These are phyloP conservation scores for Saprolegnia diclina DNA, from an alignment of 352 stramenopile genomes.

Conservation along the genomic window DNA sequence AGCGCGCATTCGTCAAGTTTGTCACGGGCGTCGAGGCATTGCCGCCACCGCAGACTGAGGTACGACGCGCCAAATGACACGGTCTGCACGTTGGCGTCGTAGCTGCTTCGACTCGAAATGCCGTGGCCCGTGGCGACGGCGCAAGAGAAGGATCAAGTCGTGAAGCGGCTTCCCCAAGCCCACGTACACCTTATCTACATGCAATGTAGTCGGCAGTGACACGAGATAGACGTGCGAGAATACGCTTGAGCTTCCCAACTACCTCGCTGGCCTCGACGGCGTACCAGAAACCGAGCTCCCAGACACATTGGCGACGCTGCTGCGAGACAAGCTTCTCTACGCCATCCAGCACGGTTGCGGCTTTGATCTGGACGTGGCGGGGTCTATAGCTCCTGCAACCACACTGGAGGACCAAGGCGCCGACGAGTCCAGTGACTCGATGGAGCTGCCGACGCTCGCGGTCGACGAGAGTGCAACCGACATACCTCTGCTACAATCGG, in stretches of 20 bases:
- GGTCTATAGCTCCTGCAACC: background rate
- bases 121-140: background rate
- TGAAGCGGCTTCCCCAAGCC: constrained; percentile 14
- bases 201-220: too few species aligned
- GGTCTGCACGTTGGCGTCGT: background rate
- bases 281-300: background rate
- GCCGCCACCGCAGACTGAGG: constrained; percentile 15
- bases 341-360: constrained; percentile 6
- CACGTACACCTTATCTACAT: too few species aligned
- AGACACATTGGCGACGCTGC: constrained; percentile 6
- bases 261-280: constrained; percentile 2
- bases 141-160: background rate
- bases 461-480: background rate
- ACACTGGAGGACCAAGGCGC: background rate
- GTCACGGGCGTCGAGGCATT: constrained; percentile 24
- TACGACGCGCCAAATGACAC: background rate
- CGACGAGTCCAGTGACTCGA: background rate
- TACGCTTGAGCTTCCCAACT: constrained; percentile 25
- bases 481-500: too few species aligned
- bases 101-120: constrained; percentile 24
- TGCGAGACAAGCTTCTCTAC: constrained; percentile 17
- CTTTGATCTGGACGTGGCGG: constrained; percentile 14
- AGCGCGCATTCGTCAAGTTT: constrained; percentile 24
- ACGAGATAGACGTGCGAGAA: constrained; percentile 27
- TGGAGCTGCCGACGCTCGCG: background rate